Evolutionary conservation across 192 early-diverging fungal genomes (phyloP).

Genomic region (Linnemannia hyalina): DNA sequence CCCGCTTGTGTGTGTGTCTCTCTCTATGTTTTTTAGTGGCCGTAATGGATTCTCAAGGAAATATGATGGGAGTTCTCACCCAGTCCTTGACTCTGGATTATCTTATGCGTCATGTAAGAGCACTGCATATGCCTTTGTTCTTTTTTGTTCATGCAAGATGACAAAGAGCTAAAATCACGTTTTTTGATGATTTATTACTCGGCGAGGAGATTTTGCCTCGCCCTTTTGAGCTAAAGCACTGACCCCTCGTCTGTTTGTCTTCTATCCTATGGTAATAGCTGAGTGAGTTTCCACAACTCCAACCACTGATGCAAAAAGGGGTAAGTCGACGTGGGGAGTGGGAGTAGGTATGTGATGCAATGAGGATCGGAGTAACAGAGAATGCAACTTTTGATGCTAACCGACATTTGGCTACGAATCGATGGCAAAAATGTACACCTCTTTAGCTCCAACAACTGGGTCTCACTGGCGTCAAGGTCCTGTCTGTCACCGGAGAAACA

Average conservation of each 20-base stretch:
- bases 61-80: conserved; percentile 78
- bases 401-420: neutral
- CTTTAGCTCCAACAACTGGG: conserved; percentile 35
- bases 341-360: neutral
- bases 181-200: neutral
- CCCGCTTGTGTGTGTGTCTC: neutral
- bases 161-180: neutral
- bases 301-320: conserved; percentile 42
- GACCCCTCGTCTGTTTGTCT: neutral
- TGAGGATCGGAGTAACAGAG: neutral
- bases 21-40: conserved; percentile 62
- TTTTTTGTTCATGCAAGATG: conserved; percentile 2
- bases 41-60: conserved; percentile 70
- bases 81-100: conserved; percentile 79
- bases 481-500: conserved; percentile 38
- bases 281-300: conserved; percentile 46
- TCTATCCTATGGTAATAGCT: conserved; percentile 11
- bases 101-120: conserved; percentile 71
- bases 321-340: conserved; percentile 11
- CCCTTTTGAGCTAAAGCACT: neutral
- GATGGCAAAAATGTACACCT: neutral
- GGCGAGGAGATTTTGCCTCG: neutral
- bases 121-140: neutral
- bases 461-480: conserved; percentile 24
- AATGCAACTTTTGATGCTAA: neutral